A percentile compares a stretch with the other conserved stretches of the same genome.
phyloP scores from a whole-genome alignment of 345 rosid species.

The Melaleuca quinquenervia region DNA sequence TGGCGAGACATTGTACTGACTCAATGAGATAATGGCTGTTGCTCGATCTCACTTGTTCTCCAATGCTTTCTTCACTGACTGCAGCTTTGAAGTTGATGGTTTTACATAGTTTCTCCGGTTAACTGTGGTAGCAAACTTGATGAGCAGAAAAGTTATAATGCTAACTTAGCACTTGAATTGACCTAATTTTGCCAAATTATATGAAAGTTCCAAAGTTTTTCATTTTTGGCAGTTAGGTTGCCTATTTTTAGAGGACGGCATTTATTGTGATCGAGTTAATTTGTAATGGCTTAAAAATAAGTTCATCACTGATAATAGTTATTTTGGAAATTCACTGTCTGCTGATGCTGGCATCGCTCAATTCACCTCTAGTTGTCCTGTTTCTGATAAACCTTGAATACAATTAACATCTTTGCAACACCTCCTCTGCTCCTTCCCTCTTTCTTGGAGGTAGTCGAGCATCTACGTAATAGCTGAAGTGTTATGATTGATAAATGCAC shows the following conservation, averaged over 20 bases:
- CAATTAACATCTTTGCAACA: background rate
- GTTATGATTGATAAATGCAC: background rate
- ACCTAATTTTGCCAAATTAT: background rate
- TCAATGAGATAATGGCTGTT: background rate
- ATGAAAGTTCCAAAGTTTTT: background rate
- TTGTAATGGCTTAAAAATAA: background rate
- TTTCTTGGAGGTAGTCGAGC: background rate
- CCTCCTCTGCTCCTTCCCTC: background rate
- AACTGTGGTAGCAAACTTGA: background rate
- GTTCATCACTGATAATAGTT: background rate
- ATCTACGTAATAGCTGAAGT: background rate
- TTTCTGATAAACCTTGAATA: background rate
- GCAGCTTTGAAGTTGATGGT: background rate
- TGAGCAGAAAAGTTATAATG: background rate
- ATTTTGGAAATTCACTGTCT: background rate
- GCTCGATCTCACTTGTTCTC: background rate
- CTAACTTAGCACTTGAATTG: background rate
- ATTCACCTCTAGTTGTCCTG: background rate
- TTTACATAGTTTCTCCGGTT: background rate
- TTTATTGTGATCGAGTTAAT: background rate
- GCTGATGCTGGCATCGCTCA: background rate
- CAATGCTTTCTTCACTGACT: background rate
- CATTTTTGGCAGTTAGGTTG: background rate
- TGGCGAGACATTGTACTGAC: background rate
- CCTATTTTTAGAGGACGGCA: background rate